Evolutionary conservation across 345 rosid species (phyloP), one percentile per base, ranked within the genome.

Genomic region (Syzygium oleosum): DNA sequence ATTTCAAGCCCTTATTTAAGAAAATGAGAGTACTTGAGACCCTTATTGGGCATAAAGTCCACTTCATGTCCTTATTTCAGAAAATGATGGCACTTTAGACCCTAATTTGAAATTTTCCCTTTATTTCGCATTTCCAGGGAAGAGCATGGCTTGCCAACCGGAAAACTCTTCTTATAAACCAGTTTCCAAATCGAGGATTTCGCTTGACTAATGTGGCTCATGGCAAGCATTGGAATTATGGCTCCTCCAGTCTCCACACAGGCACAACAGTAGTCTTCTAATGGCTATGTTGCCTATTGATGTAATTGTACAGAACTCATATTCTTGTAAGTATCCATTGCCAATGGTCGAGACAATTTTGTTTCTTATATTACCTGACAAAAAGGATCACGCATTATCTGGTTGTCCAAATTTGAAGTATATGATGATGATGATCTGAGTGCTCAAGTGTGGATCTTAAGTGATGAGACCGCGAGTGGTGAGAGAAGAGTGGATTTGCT

Each of bases 121-220:
- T 31, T 97, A 96, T 93, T 92, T 95, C 78, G 52, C 86, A 52
- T 98, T 96, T 52, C 94, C 95, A 5, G 99, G 99, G 89, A 96
- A 97, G 93, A 96, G 99, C 92, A 84, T 94, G 5, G 99, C 98
- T 52, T 96, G 98, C 90, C 98, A 94, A 91, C 90, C 96, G 41
- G 99, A 41, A 97, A 92, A 97, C 99, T 25, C 98, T 97, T 87
- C 93, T 97, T 83, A 93, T 97, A 90, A 95, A 97, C 93, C 98
- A 95, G 90, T 96, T 97, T 55, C 92, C 90, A 17, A 88, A 86
- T 31, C 93, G 88, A 61, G 99, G 98, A 63, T 97, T 92, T 90
- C 79, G 89, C 43, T 90, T 97, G 68, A 89, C 96, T 43, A 97
- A 95, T 87, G 52, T 94, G 54, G 95, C 98, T 7, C 98, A 97